These are phyloP conservation scores for Fusarium veterinarium DNA, from an alignment of 2,329 filamentous ascomycete genomes.

Conservation along the genomic window DNA sequence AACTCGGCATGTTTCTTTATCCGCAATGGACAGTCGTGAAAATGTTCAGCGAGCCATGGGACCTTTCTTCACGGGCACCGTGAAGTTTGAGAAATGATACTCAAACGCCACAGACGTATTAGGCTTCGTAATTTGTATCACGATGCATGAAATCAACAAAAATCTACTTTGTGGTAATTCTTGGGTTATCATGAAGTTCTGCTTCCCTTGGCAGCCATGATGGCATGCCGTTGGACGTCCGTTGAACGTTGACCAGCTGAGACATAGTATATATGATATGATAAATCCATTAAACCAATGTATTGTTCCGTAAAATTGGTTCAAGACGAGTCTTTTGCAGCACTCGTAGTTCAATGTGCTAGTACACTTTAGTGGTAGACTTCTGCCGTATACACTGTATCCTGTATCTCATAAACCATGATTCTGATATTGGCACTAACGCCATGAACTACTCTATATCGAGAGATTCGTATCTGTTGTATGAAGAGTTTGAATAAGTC, in stretches of 20 bases:
- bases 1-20: not conserved
- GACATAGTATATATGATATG: not conserved
- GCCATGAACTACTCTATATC: fast-evolving
- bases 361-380: not conserved
- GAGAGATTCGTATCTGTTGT: not conserved
- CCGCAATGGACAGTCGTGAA: not conserved
- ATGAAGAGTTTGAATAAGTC: not conserved
- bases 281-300: no score
- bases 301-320: fast-evolving
- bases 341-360: not conserved
- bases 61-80: not conserved
- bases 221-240: not conserved
- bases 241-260: not conserved
- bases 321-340: no score
- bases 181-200: no score
- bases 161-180: fast-evolving
- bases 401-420: not conserved
- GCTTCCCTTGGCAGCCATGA: not conserved
- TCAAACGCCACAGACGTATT: not conserved
- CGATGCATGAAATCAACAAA: not conserved
- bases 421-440: not conserved
- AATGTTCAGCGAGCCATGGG: not conserved
- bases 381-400: not conserved
- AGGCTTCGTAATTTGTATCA: not conserved
- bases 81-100: not conserved